These are phyloP conservation scores for Plasmodium falciparum DNA, from an alignment of 169 alveolate genomes.

Conservation along the genomic window DNA sequence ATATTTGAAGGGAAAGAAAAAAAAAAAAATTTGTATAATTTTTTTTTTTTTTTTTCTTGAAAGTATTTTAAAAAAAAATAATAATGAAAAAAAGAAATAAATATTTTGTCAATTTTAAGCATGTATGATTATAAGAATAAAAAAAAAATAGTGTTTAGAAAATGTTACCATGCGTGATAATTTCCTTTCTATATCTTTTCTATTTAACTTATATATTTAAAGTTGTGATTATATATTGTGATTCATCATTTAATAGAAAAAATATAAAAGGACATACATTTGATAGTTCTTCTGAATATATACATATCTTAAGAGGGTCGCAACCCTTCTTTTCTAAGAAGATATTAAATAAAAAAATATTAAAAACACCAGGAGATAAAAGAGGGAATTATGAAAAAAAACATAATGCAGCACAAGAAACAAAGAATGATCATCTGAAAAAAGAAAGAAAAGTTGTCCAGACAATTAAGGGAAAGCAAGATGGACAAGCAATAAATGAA, in stretches of 20 bases:
- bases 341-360: not conserved
- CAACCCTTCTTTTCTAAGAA: not conserved
- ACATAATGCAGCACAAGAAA: not conserved
- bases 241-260: conserved; percentile 4
- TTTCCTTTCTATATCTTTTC: conserved; percentile 17
- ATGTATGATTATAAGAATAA: not conserved
- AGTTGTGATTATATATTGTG: conserved; percentile 17
- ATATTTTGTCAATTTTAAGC: no score
- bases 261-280: not conserved
- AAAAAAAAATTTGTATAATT: no score
- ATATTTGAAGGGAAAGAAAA: no score
- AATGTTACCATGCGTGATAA: conserved; percentile 33
- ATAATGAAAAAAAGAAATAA: no score
- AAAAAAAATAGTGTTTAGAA: conserved; percentile 24
- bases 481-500: not conserved
- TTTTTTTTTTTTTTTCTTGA: no score
- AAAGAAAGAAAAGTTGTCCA: not conserved
- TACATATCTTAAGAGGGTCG: not conserved
- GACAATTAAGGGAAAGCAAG: not conserved
- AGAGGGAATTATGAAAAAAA: not conserved
- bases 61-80: no score
- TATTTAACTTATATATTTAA: conserved; percentile 6
- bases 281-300: not conserved
- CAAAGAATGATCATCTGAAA: not conserved
- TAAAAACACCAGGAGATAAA: not conserved